A percentile compares a stretch with the other conserved stretches of the same genome.
phyloP scores from a whole-genome alignment of 352 stramenopile genomes.

The Peronosclerospora sorghi region DNA sequence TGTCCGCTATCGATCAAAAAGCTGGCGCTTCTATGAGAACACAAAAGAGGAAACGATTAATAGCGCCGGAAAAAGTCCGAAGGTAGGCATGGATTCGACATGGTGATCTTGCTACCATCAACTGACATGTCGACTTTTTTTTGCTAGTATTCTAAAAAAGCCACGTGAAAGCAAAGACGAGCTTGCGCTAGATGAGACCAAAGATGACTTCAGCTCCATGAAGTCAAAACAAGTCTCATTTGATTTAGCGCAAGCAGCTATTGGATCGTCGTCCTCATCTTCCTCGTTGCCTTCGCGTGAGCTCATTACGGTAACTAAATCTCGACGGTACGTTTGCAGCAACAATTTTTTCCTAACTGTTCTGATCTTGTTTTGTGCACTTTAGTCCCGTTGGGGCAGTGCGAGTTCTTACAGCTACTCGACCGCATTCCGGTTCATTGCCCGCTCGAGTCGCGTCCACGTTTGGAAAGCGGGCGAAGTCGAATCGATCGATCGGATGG shows the following conservation, averaged over 20 bases:
- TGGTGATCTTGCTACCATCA: not conserved
- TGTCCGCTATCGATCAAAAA: conserved; percentile 15
- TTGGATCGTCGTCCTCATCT: conserved; percentile 3
- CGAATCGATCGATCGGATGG: conserved; percentile 66
- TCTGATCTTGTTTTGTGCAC: conserved; percentile 5
- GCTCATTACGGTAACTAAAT: conserved; percentile 14
- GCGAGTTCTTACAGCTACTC: conserved; percentile 29
- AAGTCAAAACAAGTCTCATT: conserved; percentile 65
- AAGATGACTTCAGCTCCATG: conserved; percentile 1
- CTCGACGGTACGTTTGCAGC: conserved; percentile 29
- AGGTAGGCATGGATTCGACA: conserved; percentile 17
- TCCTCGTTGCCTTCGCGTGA: conserved; percentile 16
- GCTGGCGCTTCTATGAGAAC: not conserved
- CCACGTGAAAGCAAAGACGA: conserved; percentile 17
- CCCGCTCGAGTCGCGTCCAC: conserved; percentile 17
- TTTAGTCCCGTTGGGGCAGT: conserved; percentile 19
- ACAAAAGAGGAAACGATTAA: conserved; percentile 18
- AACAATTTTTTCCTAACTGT: not conserved
- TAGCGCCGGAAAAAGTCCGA: conserved; percentile 29
- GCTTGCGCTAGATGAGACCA: not conserved
- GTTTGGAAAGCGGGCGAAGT: conserved; percentile 29
- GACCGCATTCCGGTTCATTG: conserved; percentile 12
- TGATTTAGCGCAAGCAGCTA: conserved; percentile 19
- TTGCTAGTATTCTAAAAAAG: conserved; percentile 63
- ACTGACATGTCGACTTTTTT: not conserved